Base-by-base conservation (phyloP, 2,329 filamentous ascomycete species). In the Calonectria multiphialidica region DNA sequence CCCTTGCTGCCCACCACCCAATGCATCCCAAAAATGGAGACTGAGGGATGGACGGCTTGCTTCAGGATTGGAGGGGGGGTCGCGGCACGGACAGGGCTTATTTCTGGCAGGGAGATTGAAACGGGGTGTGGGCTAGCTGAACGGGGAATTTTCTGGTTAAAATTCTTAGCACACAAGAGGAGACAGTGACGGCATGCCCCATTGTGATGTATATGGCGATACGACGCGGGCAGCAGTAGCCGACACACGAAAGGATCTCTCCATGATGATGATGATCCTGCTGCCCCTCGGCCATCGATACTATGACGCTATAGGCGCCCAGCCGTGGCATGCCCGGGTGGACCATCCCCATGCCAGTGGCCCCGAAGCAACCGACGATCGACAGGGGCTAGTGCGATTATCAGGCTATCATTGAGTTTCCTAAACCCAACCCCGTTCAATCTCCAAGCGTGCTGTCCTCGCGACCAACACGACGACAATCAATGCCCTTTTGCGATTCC, bases 361-460 rank as follows among this genome's bases (percentile, higher is more conserved):
- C 57, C 75, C 23, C 23, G 40, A 66, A 45, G 42, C 16, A 73
- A 62, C 42, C 42, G 45, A 47, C 68, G 76, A 77, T 78, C 75
- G 73, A 49, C 76, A 78, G 72, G 72, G 74, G 50, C 57, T 40
- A 66, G 64, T 55, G 33, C 50, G 49, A 40, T 50, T 12, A 45
- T 59, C 49, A 64, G 44, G 28, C 53, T 59, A 40, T 33, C 33
- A 47, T 23, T 47, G n/a, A 12, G 44, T 21, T 47, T 47, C 12
- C 44, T 5, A 30, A 5, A 47, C n/a, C n/a, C n/a, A 23, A 23
- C 28, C 30, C 53, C 53, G 30, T 57, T 61, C 23, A 42, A 35
- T 57, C 53, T 61, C n/a, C n/a, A 42, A n/a, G n/a, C n/a, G 21
- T 12, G 44, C 9, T 30, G 28, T 28, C 25, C 47, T 18, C 12